phyloP scores from a whole-genome alignment of 108 stramenopile genomes.

The Licmophora abbreviata region DNA sequence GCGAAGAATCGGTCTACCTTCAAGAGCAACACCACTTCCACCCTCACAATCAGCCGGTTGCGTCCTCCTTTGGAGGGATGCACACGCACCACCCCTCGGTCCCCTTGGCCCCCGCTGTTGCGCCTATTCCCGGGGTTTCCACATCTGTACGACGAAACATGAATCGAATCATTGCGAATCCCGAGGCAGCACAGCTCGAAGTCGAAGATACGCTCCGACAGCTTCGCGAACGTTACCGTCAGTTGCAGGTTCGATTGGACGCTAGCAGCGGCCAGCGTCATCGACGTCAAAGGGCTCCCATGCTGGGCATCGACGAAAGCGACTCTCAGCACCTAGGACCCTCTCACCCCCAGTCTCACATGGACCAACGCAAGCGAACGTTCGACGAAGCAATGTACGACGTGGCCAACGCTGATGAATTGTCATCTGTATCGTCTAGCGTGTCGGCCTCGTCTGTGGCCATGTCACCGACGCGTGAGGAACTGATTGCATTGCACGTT shows the following conservation, averaged over 20 bases:
- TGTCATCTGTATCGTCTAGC: constrained; percentile 6
- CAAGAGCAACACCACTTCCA: too few species aligned
- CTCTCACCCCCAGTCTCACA: neutral
- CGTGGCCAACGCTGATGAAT: neutral
- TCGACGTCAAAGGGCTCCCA: neutral
- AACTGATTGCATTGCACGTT: constrained; percentile 46
- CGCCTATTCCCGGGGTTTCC: constrained; percentile 1
- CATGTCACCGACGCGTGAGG: constrained; percentile 12
- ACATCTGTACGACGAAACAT: constrained; percentile 24
- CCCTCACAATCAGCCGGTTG: too few species aligned
- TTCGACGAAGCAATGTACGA: neutral
- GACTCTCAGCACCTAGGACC: neutral
- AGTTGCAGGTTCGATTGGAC: constrained; percentile 41
- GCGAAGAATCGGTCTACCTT: constrained; percentile 16
- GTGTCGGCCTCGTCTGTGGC: neutral
- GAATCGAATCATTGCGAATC: constrained; percentile 50
- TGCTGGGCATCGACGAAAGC: neutral
- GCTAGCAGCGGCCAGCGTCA: neutral
- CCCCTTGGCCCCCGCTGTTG: neutral
- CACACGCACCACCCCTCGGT: neutral
- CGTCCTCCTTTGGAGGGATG: neutral
- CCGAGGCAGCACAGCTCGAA: constrained; percentile 43
- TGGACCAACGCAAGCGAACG: neutral
- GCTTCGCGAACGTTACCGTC: constrained; percentile 41
- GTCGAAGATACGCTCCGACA: constrained; percentile 46